Evolutionary conservation across 179 eudicot species (phyloP).

Genomic region (Silene noctiflora): DNA sequence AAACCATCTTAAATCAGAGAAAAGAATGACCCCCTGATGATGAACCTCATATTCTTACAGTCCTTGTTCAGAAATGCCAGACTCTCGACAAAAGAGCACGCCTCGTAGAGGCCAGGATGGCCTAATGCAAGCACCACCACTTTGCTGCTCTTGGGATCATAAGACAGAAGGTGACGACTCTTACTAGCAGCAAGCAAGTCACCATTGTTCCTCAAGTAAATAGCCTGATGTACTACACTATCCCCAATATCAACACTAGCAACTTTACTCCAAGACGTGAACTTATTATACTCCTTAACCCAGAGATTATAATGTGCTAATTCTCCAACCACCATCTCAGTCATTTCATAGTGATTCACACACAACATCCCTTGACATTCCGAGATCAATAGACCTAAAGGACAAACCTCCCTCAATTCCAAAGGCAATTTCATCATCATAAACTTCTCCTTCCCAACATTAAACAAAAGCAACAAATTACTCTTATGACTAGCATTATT

Average conservation of each 20-base stretch:
- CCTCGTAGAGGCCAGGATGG: neutral
- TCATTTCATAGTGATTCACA: neutral
- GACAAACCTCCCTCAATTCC: neutral
- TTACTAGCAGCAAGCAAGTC: neutral
- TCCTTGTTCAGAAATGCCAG: constrained; percentile 8
- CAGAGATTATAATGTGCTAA: neutral
- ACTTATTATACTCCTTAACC: neutral
- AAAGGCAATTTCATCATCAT: constrained; percentile 12
- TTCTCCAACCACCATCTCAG: neutral
- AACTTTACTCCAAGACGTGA: neutral
- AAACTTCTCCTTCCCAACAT: constrained; percentile 14
- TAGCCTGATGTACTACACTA: neutral
- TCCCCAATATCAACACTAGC: neutral
- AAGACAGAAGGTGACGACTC: neutral
- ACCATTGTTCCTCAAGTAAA: constrained; percentile 4
- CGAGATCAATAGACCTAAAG: neutral
- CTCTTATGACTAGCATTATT: neutral
- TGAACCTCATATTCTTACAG: constrained; percentile 1
- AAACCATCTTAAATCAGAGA: too few species aligned
- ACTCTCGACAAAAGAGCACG: neutral
- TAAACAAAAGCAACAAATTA: neutral
- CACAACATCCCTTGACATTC: constrained; percentile 6
- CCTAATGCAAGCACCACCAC: neutral
- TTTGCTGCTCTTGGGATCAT: neutral
- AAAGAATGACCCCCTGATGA: too few species aligned